A percentile compares a stretch with the other conserved stretches of the same genome.
Conservation (phyloP, 257 asterid genomes). For the Linderniella brevidens region DNA sequence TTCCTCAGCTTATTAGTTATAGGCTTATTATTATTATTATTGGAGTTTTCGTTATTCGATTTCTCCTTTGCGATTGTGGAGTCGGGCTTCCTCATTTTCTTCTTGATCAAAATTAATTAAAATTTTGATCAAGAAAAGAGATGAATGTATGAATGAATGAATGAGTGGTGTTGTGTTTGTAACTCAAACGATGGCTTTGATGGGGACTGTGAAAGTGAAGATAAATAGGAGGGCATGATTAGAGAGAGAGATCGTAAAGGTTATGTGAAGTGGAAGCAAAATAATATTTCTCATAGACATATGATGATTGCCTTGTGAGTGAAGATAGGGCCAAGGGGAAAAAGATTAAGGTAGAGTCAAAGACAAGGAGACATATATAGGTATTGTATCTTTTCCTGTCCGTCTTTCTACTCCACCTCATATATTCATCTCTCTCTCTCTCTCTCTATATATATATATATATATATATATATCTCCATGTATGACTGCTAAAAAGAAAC, state of each 20-base stretch:
- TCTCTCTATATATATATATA: not conserved
- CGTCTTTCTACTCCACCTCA: conserved; percentile 72
- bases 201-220: conserved; percentile 41
- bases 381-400: conserved; percentile 62
- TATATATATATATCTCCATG: conserved; percentile 6
- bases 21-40: not conserved
- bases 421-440: not conserved
- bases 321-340: conserved; percentile 32
- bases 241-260: conserved; percentile 20
- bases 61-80: conserved; percentile 13
- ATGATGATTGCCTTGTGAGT: conserved; percentile 92
- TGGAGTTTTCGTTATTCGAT: not conserved
- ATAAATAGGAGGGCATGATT: conserved; percentile 27
- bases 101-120: not conserved
- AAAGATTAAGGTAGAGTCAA: conserved; percentile 41
- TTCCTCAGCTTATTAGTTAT: conserved; percentile 31
- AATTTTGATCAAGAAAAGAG: too few relatives aligned
- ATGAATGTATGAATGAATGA: too few relatives aligned
- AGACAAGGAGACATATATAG: conserved; percentile 10
- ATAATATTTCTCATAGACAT: conserved; percentile 27
- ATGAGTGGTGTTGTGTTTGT: not conserved
- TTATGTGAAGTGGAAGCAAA: conserved; percentile 98
- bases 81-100: conserved; percentile 23
- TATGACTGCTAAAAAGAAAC: too few relatives aligned
- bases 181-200: conserved; percentile 20